Evolutionary conservation across 352 stramenopile genomes (phyloP).

Genomic region (Phytophthora ramorum): DNA sequence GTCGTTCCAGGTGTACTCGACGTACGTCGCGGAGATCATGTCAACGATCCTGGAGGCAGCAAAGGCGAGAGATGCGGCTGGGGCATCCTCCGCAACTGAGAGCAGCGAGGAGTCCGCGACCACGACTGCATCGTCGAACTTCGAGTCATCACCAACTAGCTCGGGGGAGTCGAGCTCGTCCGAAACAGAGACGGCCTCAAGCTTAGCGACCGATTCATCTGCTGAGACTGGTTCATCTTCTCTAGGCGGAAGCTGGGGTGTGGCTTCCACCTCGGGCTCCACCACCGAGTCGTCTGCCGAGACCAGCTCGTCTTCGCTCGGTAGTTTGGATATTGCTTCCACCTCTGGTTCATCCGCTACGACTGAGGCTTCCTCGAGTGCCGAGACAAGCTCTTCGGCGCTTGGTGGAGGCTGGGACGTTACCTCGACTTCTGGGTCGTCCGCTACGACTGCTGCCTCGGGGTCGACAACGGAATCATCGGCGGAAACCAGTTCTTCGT

Average conservation of each 20-base stretch:
- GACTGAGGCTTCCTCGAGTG: constrained; percentile 3
- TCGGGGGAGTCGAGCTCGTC: constrained; percentile 20
- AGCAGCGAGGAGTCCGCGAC: not conserved
- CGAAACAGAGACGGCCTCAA: constrained; percentile 2
- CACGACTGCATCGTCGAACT: constrained; percentile 3
- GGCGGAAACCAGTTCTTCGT: constrained; percentile 6
- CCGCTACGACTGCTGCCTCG: not conserved
- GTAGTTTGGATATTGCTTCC: not conserved
- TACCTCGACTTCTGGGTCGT: constrained; percentile 8
- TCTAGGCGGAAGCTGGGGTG: not conserved
- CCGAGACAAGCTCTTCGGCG: constrained; percentile 13
- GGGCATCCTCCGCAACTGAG: not conserved
- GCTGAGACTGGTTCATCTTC: not conserved
- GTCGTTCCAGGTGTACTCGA: constrained; percentile 60
- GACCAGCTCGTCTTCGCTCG: not conserved
- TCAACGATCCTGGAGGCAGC: constrained; percentile 47
- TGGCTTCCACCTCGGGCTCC: not conserved
- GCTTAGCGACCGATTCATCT: not conserved
- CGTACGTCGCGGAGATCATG: constrained; percentile 59
- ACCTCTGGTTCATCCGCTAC: not conserved
- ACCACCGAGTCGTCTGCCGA: constrained; percentile 4
- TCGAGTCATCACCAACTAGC: constrained; percentile 1
- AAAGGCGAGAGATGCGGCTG: constrained; percentile 31
- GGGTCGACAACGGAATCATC: constrained; percentile 3
- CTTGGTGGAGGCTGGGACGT: constrained; percentile 15